Evolutionary conservation across 768 basidiomycete species (phyloP), one percentile per base, ranked within the genome.

Genomic region (Lactarius sanguifluus): DNA sequence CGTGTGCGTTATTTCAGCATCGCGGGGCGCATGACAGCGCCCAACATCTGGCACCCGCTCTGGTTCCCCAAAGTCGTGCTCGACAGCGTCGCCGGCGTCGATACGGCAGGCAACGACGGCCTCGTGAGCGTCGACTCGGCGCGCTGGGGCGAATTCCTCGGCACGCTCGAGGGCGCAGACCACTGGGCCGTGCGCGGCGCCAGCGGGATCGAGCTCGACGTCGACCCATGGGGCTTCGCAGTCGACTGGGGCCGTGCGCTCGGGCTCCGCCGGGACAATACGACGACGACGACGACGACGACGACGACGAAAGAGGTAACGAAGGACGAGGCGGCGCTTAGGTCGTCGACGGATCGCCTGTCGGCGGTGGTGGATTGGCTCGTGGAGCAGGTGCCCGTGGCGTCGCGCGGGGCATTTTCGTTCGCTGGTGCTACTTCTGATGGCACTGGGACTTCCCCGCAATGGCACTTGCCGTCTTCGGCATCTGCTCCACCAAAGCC

Each of bases 171-270:
- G 69, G 90, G 88, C 1, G 90, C 88, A 71, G 95, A 99, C 79
- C 97, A 99, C 73, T 99, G 97, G 97, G 91, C 96, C 72, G 84
- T 98, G 75, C 79, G 97, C 68, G 97, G 96, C 0, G 88, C 92
- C 25, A 78, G 89, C n/a, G 92, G 94, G 4, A 79, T 88, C 71
- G 91, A 89, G 64, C 81, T 85, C 57, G 85, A 81, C 56, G 79
- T 88, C 1, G 86, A 91, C 69, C 75, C 71, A 68, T 83, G 75
- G 82, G 70, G 74, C 13, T 55, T 80, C 5, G 75, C 76, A 3
- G 75, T 75, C 7, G 88, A 91, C 67, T 89, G 89, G 87, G 80
- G 81, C 8, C 79, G 81, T 65, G 84, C 82, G 5, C 23, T 80
- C 72, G 25, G 79, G 73, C 15, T 78, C 5, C 43, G 43, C 43